Evolutionary conservation across 2,329 filamentous ascomycete species (phyloP).

Genomic region (Neofusicoccum umdonicola): DNA sequence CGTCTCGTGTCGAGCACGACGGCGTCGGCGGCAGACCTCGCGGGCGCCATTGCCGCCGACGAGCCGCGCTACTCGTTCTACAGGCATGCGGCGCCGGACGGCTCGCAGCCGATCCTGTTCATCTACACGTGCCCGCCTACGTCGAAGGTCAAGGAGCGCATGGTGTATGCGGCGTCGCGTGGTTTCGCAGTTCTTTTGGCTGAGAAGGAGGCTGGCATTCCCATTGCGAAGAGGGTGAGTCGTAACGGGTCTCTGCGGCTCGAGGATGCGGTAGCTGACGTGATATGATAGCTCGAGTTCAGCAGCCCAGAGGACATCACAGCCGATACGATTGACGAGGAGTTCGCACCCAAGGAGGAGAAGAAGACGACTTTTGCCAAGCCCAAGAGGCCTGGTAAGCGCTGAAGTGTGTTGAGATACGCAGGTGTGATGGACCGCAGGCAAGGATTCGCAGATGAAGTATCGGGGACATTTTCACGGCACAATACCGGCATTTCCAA

Average conservation of each 20-base stretch:
- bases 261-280: slow-evolving; percentile 58
- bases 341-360: slow-evolving; percentile 66
- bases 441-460: no score
- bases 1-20: slow-evolving; percentile 59
- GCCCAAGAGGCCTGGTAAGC: slow-evolving; percentile 74
- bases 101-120: slow-evolving; percentile 66
- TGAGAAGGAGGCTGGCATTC: slow-evolving; percentile 62
- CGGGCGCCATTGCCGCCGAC: slow-evolving; percentile 58
- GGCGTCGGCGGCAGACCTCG: slow-evolving; percentile 58
- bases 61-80: slow-evolving; percentile 80
- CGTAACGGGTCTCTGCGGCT: slow-evolving; percentile 39
- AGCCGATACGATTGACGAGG: slow-evolving; percentile 61
- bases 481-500: neutral
- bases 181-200: slow-evolving; percentile 63
- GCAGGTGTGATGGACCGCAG: neutral
- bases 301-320: slow-evolving; percentile 29
- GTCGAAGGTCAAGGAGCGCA: slow-evolving; percentile 76
- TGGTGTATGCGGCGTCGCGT: slow-evolving; percentile 72
- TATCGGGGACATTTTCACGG: neutral
- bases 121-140: slow-evolving; percentile 76
- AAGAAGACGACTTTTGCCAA: slow-evolving; percentile 69
- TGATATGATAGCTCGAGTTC: slow-evolving; percentile 48
- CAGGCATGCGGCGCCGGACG: slow-evolving; percentile 57
- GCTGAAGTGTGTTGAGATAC: slow-evolving; percentile 24
- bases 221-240: slow-evolving; percentile 64